Percentiles rank a stretch among this genome's conserved stretches.
Conservation (phyloP, 108 stramenopile genomes). For the Craspedostauros australis region DNA sequence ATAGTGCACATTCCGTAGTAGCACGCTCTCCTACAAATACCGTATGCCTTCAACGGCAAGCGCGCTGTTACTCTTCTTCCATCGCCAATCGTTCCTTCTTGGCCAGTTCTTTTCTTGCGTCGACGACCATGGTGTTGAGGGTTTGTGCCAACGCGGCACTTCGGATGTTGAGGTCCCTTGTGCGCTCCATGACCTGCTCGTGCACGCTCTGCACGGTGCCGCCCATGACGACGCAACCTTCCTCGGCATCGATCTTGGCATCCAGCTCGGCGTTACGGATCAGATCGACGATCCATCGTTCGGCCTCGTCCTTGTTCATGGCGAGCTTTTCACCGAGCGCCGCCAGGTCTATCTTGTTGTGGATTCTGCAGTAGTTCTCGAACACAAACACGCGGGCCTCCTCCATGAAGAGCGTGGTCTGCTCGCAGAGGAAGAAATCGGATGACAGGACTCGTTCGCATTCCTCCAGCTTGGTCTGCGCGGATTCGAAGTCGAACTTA, state of each 20-base stretch:
- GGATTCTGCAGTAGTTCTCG: conserved; percentile 99
- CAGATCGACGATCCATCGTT: conserved; percentile 98
- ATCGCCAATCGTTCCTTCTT: conserved; percentile 40
- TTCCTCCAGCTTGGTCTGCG: conserved; percentile 82
- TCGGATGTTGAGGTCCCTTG: conserved; percentile 87
- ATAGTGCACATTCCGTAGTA: neutral
- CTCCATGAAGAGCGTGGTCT: conserved; percentile 94
- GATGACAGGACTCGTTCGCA: conserved; percentile 81
- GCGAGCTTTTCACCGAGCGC: conserved; percentile 92
- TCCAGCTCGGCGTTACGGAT: conserved; percentile 91
- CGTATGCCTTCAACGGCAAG: too few species aligned
- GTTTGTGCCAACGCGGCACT: conserved; percentile 63
- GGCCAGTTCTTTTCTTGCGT: conserved; percentile 57
- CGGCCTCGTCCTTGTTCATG: conserved; percentile 91
- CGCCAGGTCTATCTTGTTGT: conserved; percentile 95
- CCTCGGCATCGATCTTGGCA: conserved; percentile 94
- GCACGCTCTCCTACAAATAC: neutral
- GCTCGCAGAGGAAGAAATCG: conserved; percentile 97
- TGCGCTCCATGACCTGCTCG: conserved; percentile 96
- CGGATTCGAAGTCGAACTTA: conserved; percentile 97
- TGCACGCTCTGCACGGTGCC: conserved; percentile 64
- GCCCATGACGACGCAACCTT: conserved; percentile 95
- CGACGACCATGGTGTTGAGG: conserved; percentile 55
- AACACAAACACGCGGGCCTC: conserved; percentile 97
- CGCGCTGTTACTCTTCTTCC: conserved; percentile 45